phyloP scores from a whole-genome alignment of 1,139 yeast species.

The Maudiozyma humilis region DNA sequence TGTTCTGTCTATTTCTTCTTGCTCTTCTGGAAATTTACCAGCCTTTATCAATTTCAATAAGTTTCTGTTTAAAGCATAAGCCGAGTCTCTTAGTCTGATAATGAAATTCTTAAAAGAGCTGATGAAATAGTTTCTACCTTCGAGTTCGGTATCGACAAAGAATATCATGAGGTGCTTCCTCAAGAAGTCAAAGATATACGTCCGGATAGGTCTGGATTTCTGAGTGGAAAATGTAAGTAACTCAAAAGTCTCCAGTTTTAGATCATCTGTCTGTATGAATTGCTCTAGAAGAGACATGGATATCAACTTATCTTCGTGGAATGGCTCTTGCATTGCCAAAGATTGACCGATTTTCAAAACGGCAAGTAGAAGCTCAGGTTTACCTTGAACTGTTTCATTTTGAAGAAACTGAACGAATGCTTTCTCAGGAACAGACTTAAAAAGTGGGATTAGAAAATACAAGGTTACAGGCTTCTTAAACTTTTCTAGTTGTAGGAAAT shows the following conservation, averaged over 20 bases:
- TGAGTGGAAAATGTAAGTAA: constrained; percentile 55
- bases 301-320: constrained; percentile 36
- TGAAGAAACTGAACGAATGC: constrained; percentile 38
- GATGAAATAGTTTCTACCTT: constrained; percentile 54
- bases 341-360: constrained; percentile 60
- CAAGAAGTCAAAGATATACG: constrained; percentile 39
- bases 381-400: constrained; percentile 21
- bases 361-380: constrained; percentile 42
- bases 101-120: constrained; percentile 56
- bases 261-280: constrained; percentile 40
- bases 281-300: constrained; percentile 32
- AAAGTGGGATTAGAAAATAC: constrained; percentile 56
- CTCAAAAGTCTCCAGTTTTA: constrained; percentile 52
- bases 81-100: constrained; percentile 57
- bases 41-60: constrained; percentile 35
- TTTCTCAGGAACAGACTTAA: constrained; percentile 40
- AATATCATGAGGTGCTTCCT: constrained; percentile 40
- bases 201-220: constrained; percentile 48
- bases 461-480: constrained; percentile 44
- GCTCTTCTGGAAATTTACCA: constrained; percentile 33
- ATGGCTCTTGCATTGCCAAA: constrained; percentile 46
- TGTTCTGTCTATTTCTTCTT: constrained; percentile 23
- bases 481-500: constrained; percentile 27
- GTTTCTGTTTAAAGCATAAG: constrained; percentile 48
- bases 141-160: constrained; percentile 57